A percentile compares a stretch with the other conserved stretches of the same genome.
These are phyloP conservation scores for Calophaca sinica DNA, from an alignment of 306 rosid species.

Conservation along the genomic window DNA sequence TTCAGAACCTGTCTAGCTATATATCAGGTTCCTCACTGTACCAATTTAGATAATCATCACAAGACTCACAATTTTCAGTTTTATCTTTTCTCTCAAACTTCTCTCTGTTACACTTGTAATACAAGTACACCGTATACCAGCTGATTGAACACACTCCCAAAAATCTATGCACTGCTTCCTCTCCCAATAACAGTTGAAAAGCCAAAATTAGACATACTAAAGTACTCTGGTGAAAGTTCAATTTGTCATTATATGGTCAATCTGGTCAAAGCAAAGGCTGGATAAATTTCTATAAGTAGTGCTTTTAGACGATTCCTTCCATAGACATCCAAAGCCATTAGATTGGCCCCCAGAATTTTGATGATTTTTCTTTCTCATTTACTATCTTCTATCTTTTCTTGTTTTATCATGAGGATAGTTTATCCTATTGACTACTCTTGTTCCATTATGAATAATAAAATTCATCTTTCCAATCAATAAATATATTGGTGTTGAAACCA, in stretches of 20 bases:
- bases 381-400: neutral
- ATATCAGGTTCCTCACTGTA: neutral
- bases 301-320: neutral
- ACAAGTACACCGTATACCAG: neutral
- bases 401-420: constrained; percentile 13
- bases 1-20: no score
- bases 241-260: neutral
- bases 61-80: no score
- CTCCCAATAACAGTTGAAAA: neutral
- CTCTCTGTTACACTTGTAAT: neutral
- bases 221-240: neutral
- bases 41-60: neutral
- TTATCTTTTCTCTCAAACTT: no score
- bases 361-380: neutral
- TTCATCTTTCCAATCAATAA: neutral
- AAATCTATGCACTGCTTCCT: constrained; percentile 8
- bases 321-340: neutral
- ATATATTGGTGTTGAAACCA: neutral
- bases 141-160: neutral
- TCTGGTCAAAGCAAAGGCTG: neutral
- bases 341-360: neutral
- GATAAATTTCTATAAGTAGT: neutral
- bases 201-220: neutral
- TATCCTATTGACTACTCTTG: constrained; percentile 6
- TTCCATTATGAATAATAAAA: constrained; percentile 14